phyloP scores from a whole-genome alignment of 305 asterid species.

The Petunia hybrid region DNA sequence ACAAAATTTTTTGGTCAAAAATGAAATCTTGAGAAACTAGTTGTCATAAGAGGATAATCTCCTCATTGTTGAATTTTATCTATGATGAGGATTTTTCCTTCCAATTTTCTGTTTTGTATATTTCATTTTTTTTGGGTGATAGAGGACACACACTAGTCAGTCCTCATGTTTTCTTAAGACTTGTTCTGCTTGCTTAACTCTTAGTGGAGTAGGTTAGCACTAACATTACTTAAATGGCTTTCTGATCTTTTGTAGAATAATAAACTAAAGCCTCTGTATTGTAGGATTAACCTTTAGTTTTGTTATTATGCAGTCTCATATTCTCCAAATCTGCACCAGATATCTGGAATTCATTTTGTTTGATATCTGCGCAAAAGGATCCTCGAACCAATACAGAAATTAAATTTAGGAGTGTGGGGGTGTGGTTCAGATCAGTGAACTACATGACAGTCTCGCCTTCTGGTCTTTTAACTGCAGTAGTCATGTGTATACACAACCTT shows the following conservation, averaged over 20 bases:
- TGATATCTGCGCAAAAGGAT: not conserved
- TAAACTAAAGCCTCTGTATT: not conserved
- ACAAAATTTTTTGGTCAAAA: no score
- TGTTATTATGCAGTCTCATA: not conserved
- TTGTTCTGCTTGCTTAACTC: not conserved
- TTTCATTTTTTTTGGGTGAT: not conserved
- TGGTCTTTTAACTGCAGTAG: conserved; percentile 3
- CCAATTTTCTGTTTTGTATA: not conserved
- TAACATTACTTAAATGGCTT: not conserved
- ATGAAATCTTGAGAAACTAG: no score
- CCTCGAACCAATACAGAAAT: not conserved
- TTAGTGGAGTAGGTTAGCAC: not conserved
- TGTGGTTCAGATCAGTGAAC: not conserved
- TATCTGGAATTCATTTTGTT: not conserved
- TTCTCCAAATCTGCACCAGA: not conserved
- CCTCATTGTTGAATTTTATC: no score
- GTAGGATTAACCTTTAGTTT: not conserved
- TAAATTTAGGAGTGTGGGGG: no score
- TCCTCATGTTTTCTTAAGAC: not conserved
- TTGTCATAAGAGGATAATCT: no score
- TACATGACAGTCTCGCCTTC: not conserved
- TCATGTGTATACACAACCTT: not conserved
- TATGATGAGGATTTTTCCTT: not conserved
- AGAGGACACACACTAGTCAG: not conserved
- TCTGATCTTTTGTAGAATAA: not conserved